Base-by-base conservation (phyloP, 345 rosid genomes). In the Arabis alpina region DNA sequence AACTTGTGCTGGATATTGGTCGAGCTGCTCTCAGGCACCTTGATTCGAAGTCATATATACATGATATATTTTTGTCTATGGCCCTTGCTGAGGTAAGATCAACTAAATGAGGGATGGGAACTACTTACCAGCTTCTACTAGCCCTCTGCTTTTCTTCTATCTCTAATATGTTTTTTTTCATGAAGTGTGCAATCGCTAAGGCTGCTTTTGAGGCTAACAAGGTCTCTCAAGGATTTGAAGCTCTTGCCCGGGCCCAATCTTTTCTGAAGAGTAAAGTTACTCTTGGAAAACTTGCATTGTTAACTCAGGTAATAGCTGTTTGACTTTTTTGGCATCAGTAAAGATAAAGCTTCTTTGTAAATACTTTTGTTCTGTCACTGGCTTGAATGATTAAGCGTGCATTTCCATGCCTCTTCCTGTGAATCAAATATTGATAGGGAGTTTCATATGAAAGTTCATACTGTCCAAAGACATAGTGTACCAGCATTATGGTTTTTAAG, bases 121-220 rank as follows among this genome's bases (percentile, higher is more conserved):
- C 54, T 71, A 77, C 70, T 45, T 68, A 59, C 52, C 55, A 72
- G 75, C 45, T 81, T 82, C 42, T 59, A 58, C 77, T 34, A 76
- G 73, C 36, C 73, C 77, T 73, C 79, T 85, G 92, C 80, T 83
- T 84, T 82, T 78, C 80, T 52, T 80, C 80, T 78, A 76, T 80
- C 73, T 74, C 90, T 84, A 74, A 89, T 87, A 79, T 76, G 84
- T 73, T 87, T 71, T 78, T 86, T 85, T 82, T 84, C 86, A 84
- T 89, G 85, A 85, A 94, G 97, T 94, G 97, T 85, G 94, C 93
- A 47, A 85, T 88, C 71, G 97, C 99, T 41, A 91, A 89, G 82
- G 78, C 58, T 80, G 82, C 84, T 72, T 87, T 94, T 54, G 93
- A 91, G 83, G 89, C 83, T 85, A 89, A 82, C 81, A 91, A 84